Percentiles rank a stretch among this genome's conserved stretches.
These are phyloP conservation scores for Apiospora rasikravindrae DNA, from an alignment of 2,329 filamentous ascomycete species.

Conservation along the genomic window DNA sequence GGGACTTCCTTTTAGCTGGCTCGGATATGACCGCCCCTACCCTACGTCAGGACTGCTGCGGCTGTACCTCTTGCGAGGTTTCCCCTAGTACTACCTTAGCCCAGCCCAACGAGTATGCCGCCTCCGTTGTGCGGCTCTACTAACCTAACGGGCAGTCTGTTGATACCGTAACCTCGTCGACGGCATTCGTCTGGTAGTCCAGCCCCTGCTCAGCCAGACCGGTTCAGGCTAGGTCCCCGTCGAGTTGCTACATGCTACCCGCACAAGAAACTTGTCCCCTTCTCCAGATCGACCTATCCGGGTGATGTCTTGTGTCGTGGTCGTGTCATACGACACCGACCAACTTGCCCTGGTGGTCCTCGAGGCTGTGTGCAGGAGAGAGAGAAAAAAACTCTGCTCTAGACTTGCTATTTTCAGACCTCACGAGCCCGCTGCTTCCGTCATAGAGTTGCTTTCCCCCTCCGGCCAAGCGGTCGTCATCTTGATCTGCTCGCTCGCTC, in stretches of 20 bases:
- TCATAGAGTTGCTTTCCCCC: slow-evolving; percentile 28
- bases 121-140: slow-evolving; percentile 7
- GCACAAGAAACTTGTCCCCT: slow-evolving; percentile 32
- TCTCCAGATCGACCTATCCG: slow-evolving; percentile 42
- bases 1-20: slow-evolving; percentile 2
- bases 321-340: slow-evolving; percentile 36
- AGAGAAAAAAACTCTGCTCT: background rate
- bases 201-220: slow-evolving; percentile 28
- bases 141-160: background rate
- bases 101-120: background rate
- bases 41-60: slow-evolving; percentile 8
- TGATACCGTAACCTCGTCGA: slow-evolving; percentile 12
- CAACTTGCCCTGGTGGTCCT: background rate
- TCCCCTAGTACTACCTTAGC: slow-evolving; percentile 6
- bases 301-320: slow-evolving; percentile 33
- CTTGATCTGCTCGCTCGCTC: slow-evolving; percentile 1
- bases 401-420: slow-evolving; percentile 3
- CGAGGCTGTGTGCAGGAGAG: slow-evolving; percentile 2
- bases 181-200: slow-evolving; percentile 1
- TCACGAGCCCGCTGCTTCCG: slow-evolving; percentile 13
- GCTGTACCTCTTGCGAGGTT: slow-evolving; percentile 11
- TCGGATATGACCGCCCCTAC: slow-evolving; percentile 12
- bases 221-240: slow-evolving; percentile 27
- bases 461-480: background rate
- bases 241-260: slow-evolving; percentile 30